Base-by-base conservation (phyloP, 23 red algal genomes). In the Gracilaria caudata region DNA sequence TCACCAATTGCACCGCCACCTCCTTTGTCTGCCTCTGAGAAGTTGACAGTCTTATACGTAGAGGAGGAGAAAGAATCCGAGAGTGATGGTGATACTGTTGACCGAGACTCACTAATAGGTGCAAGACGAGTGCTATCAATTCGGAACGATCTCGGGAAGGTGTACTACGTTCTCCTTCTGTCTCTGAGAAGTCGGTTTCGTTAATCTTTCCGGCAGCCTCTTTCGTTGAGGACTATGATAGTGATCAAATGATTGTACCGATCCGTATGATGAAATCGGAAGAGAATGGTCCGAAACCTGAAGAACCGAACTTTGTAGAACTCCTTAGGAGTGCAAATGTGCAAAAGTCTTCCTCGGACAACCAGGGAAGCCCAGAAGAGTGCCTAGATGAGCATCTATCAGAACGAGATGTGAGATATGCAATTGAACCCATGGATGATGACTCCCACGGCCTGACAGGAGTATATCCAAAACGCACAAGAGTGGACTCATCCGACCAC, bases 401-500 rank as follows among this genome's bases (percentile, higher is more conserved):
- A 8, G 63, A 66, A 66, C 35, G 24, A 32, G 60, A 63, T 58
- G 21, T 59, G 53, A 63, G 20, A 25, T 34, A 51, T 23, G 40
- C 51, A 7, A 59, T 40, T 51, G 56, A 80, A 26, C 36, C 60
- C 40, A 13, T 55, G 44, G 34, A 72, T 38, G 61, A 91, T 35
- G 90, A 95, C 41, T 51, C 37, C 2, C 70, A 85, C 16, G 74
- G 54, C 1, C 34, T 95, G 13, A 85, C 84, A 35, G 57, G 93
- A 39, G 78, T 95, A 0, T 95, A 95, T 65, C 93, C 93, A 39
- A 86, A 84, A 72, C 86, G 84, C 23, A 81, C 54, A 17, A 47
- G 93, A 39, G 77, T 95, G 21, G 84, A 73, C 38, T 90, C 84
- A 38, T 82, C 75, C 17, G 90, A 95, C 65, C 90, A 91, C 36